phyloP scores from a whole-genome alignment of 306 rosid genomes.

The Trifolium repens region DNA sequence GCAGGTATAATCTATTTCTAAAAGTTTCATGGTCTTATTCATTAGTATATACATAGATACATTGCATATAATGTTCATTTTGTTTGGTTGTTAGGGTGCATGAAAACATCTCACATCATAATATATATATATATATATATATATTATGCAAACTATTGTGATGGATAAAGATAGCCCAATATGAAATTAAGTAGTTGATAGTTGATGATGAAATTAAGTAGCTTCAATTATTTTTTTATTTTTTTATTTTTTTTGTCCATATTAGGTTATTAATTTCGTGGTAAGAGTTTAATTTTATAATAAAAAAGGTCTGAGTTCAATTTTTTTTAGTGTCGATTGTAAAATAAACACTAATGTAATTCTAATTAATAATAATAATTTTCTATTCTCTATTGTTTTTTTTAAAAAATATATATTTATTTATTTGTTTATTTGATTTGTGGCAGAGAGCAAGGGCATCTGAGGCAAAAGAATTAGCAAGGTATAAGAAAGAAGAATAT shows the following conservation, averaged over 20 bases:
- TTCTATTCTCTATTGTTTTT: no score
- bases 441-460: conserved; percentile 76
- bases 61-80: not conserved
- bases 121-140: not conserved
- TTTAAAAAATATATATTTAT: no score
- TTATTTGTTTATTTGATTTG: conserved; percentile 31
- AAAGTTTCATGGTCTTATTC: conserved; percentile 10
- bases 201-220: conserved; percentile 25
- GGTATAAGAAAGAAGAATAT: conserved; percentile 68
- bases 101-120: conserved; percentile 20
- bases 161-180: conserved; percentile 37
- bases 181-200: conserved; percentile 8
- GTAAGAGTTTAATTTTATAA: no score
- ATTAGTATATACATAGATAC: not conserved
- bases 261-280: no score
- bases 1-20: conserved; percentile 58
- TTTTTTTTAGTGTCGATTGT: no score
- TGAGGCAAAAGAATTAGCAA: conserved; percentile 72
- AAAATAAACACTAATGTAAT: no score
- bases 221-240: conserved; percentile 12
- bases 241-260: not conserved
- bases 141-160: conserved; percentile 11
- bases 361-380: no score
- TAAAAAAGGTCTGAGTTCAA: no score
- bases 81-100: conserved; percentile 30